phyloP scores from a whole-genome alignment of 2,329 filamentous ascomycete genomes.

The Amphichorda felina region DNA sequence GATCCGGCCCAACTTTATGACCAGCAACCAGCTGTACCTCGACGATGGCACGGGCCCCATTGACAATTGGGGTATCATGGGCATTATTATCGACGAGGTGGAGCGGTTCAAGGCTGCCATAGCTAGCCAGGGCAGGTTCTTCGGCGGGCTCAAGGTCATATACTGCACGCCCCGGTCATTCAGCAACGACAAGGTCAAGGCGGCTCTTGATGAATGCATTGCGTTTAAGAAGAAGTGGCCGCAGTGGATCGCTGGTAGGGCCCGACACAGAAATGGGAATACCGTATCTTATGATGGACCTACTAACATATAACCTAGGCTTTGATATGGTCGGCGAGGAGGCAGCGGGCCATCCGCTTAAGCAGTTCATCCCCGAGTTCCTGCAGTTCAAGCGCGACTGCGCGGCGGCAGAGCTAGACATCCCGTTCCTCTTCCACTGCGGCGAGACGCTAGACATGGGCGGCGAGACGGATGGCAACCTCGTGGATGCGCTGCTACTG shows the following conservation, averaged over 20 bases:
- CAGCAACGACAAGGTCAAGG: constrained; percentile 27
- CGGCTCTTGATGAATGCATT: constrained; percentile 49
- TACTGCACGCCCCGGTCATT: constrained; percentile 60
- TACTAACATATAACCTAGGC: constrained; percentile 25
- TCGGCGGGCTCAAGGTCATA: constrained; percentile 58
- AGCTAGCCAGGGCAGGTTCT: constrained; percentile 21
- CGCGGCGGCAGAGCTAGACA: constrained; percentile 31
- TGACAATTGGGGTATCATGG: constrained; percentile 46
- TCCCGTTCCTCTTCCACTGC: constrained; percentile 67
- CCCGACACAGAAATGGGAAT: too few relatives aligned
- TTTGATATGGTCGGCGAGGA: constrained; percentile 65
- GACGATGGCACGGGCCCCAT: constrained; percentile 42
- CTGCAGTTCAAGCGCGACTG: constrained; percentile 44
- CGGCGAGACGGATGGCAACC: constrained; percentile 51
- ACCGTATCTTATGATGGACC: background rate
- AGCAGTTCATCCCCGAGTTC: constrained; percentile 41
- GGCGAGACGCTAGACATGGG: constrained; percentile 62
- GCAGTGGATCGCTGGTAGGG: constrained; percentile 50
- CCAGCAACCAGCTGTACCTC: constrained; percentile 45
- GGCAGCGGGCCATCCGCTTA: constrained; percentile 44
- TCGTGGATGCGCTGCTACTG: constrained; percentile 56
- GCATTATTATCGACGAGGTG: constrained; percentile 45
- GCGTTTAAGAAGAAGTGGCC: constrained; percentile 44
- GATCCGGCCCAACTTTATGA: constrained; percentile 58
- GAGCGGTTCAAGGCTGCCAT: constrained; percentile 27